These are phyloP conservation scores for Beauveria sp. DNA, from an alignment of 2,329 filamentous ascomycete species.

Conservation along the genomic window DNA sequence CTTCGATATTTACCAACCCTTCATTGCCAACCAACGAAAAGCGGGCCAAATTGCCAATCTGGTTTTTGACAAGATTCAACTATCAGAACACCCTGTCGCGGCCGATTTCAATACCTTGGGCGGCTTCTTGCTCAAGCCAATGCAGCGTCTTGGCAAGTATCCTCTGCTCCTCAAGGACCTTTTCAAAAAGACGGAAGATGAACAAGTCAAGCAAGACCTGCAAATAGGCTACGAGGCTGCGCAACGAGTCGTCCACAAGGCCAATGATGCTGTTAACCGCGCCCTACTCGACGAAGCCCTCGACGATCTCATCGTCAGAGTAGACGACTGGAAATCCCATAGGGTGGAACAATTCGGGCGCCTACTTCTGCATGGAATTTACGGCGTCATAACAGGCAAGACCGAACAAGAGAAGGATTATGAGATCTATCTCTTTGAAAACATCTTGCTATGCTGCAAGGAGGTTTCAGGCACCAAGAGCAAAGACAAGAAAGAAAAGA, in stretches of 20 bases:
- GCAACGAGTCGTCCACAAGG: slow-evolving; percentile 71
- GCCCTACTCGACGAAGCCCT: slow-evolving; percentile 84
- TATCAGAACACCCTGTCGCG: slow-evolving; percentile 70
- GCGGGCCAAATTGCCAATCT: slow-evolving; percentile 77
- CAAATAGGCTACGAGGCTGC: slow-evolving; percentile 71
- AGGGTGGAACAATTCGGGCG: slow-evolving; percentile 86
- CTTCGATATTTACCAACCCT: slow-evolving; percentile 91
- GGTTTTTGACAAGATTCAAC: slow-evolving; percentile 73
- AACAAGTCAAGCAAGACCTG: slow-evolving; percentile 64
- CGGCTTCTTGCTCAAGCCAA: slow-evolving; percentile 90
- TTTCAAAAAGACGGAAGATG: slow-evolving; percentile 72
- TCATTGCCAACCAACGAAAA: slow-evolving; percentile 92
- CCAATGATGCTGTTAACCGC: slow-evolving; percentile 85
- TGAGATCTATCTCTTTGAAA: slow-evolving; percentile 95
- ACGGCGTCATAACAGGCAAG: slow-evolving; percentile 82
- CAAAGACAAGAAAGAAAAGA: slow-evolving; percentile 68
- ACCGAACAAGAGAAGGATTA: slow-evolving; percentile 95
- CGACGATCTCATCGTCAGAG: slow-evolving; percentile 69
- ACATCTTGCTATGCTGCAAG: slow-evolving; percentile 94
- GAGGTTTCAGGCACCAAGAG: slow-evolving; percentile 79
- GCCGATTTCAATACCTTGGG: slow-evolving; percentile 81
- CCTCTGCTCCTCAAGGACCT: slow-evolving; percentile 86
- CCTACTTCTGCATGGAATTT: slow-evolving; percentile 79
- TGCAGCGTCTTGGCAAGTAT: slow-evolving; percentile 93
- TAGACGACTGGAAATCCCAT: slow-evolving; percentile 97